Evolutionary conservation across 2,329 filamentous ascomycete species (phyloP), one percentile per base, ranked within the genome.

Genomic region (Bipolaris zeicola): DNA sequence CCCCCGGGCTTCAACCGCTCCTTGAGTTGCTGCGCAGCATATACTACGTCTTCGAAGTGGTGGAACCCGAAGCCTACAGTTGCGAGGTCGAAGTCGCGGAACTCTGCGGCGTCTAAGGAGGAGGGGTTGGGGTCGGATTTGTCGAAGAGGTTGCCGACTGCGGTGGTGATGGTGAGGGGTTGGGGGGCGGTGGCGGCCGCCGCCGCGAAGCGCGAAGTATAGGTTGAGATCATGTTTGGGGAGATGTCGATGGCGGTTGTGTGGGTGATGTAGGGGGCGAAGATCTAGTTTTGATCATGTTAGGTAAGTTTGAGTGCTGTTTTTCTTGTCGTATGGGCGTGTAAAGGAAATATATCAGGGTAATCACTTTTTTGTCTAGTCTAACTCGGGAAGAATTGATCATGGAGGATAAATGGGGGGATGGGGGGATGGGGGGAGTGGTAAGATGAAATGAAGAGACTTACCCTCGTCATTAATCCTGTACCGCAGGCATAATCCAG

Each of bases 401-500:
- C 28, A 4, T 10, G 4, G 24, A 22, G 26, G 1, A 11, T 2
- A 16, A 10, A 31, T 44, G 42, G 13, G 14, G 28, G 5, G 42
- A 31, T 44, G 42, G 13, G 14, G 28, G 5, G 42, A 18, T 11
- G 14, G 24, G 18, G 11, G 11, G 3, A 22, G 36, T 47, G 50
- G 24, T 3, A 28, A 10, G 22, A n/a, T 24, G 18, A 16, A 31
- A 44, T 39, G 8, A 47, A 55, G 41, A 56, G 18, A 76, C 81
- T 63, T 70, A 89, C 87, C 72, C 83, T 81, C 11, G 88, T 88
- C 60, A 90, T 79, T 52, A 85, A 75, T 2, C 89, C 89, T 5
- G 88, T 87, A 7, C 90, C 90, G 69, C 89, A 92, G 14, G 90
- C 90, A 74, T 92, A 93, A 71, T 93, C 90, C 1, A 51, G 18